Base-by-base conservation (phyloP, 2,329 filamentous ascomycete species). In the Trichoderma harzianum region DNA sequence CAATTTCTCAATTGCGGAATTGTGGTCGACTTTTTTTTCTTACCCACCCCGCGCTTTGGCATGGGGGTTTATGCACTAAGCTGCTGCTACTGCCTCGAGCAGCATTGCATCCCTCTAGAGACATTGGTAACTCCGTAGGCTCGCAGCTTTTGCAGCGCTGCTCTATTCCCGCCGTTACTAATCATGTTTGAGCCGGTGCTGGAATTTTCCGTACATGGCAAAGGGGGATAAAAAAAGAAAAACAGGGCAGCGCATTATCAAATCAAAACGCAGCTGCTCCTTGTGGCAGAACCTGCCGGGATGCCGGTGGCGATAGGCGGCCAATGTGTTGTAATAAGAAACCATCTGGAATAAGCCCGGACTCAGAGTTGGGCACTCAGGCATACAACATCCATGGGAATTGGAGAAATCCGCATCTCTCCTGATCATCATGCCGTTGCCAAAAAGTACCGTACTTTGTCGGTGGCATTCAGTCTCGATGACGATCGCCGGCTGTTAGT, bases 21-120 rank as follows among this genome's bases (percentile, higher is more conserved):
- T 26, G 58, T 28, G 16, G 28, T 51, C 7, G 12, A 47, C 36
- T 32, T 32, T 61, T 55, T 18, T 39, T 39, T 51, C 39, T 51
- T 60, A 61, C 69, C 58, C 43, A 51, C 70, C 70, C 70, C 70
- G 70, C 70, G 65, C 57, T 71, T 26, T 16, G 18, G 30, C 39
- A 70, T 61, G 67, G 58, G 58, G 47, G 47, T 16, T 16, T 55
- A 24, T 68, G 34, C 53, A 58, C 65, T 68, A 58, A 47, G 51
- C 53, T 39, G 62, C 43, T 53, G 26, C 26, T 28, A 28, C 26
- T 28, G 26, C 43, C 10, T n/a, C 43, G 10, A 51, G 21, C n/a
- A 24, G 47, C 62, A 32, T 39, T 1, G 1, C 36, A 18, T 39
- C 36, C 16, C 36, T 47, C 18, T 36, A 36, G 34, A 36, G 34